phyloP scores from a whole-genome alignment of 768 basidiomycete species.

The Phaffia tasmanica region DNA sequence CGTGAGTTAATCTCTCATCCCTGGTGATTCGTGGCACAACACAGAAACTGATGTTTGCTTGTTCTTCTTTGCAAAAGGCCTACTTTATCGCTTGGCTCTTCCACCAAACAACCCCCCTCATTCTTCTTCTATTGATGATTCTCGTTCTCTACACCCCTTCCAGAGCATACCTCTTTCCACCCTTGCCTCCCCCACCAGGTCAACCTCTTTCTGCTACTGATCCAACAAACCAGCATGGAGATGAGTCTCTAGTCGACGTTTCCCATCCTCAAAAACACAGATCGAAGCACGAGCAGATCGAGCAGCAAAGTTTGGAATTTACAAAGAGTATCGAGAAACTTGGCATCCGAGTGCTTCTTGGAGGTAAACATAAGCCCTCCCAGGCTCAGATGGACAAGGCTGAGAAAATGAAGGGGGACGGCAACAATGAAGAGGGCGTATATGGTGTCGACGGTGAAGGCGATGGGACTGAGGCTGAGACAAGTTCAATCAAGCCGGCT shows the following conservation, averaged over 20 bases:
- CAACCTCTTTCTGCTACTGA: slow-evolving; percentile 39
- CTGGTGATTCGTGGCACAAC: neutral
- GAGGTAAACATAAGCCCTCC: slow-evolving; percentile 17
- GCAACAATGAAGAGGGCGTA: slow-evolving; percentile 2
- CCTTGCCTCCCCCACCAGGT: slow-evolving; percentile 35
- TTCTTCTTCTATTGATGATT: slow-evolving; percentile 35
- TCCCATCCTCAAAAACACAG: slow-evolving; percentile 37
- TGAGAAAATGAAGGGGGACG: slow-evolving; percentile 33
- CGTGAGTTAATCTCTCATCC: neutral
- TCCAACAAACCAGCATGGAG: slow-evolving; percentile 38
- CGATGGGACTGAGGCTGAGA: neutral
- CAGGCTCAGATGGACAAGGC: slow-evolving; percentile 20
- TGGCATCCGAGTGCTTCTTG: slow-evolving; percentile 3
- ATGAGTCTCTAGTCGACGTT: slow-evolving; percentile 38
- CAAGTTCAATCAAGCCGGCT: slow-evolving; percentile 15
- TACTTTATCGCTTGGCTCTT: slow-evolving; percentile 39
- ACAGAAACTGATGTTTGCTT: neutral
- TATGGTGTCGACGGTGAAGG: neutral
- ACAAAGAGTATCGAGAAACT: slow-evolving; percentile 25
- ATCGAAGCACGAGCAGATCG: slow-evolving; percentile 39
- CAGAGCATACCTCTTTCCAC: slow-evolving; percentile 38
- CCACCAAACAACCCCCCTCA: slow-evolving; percentile 35
- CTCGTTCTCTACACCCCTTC: slow-evolving; percentile 37
- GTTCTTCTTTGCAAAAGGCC: slow-evolving; percentile 18
- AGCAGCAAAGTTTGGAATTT: slow-evolving; percentile 41